Base-by-base conservation (phyloP, 495 filamentous ascomycete species). In the Penicillium malachiteum region DNA sequence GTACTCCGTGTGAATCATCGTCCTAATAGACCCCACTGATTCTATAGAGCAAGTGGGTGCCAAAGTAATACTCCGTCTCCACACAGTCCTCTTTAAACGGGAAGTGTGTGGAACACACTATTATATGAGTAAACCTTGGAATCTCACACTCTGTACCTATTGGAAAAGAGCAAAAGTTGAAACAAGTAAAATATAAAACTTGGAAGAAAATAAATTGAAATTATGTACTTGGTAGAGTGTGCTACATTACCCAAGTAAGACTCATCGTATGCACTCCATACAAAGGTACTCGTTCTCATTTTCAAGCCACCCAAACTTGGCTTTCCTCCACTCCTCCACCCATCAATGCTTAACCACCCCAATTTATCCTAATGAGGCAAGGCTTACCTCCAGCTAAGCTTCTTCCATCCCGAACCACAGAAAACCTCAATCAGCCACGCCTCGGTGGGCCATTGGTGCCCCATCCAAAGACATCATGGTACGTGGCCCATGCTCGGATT, bases 401-500 rank as follows among this genome's bases (percentile, higher is more conserved):
- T 56, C 52, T n/a, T 21, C 13, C n/a, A 37, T 48, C 16, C 32
- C 18, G 50, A 56, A 49, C 46, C 46, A 46, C 17, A 30, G 44
- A 45, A 51, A 38, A 33, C 40, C 14, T 46, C 37, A 44, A 21
- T 13, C 39, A 10, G 21, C 12, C 37, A 42, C 34, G 39, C 38
- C 40, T 50, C 42, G 42, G 48, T 43, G 52, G 52, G 42, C 48
- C 57, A 34, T 18, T 10, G 32, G 12, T 26, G 21, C 50, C 44
- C 37, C 43, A 40, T 35, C 26, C 7, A 16, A 45, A 34, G 45
- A 46, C 39, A 62, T 46, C 55, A 68, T 68, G 65, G 65, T 68
- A 68, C 52, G 65, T 56, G 52, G 41, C 38, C 33, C 60, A 34
- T 42, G 12, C 35, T 11, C 35, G 14, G n/a, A n/a, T 41, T 50